Evolutionary conservation across 306 rosid species (phyloP).

Genomic region (Geum urbanum): DNA sequence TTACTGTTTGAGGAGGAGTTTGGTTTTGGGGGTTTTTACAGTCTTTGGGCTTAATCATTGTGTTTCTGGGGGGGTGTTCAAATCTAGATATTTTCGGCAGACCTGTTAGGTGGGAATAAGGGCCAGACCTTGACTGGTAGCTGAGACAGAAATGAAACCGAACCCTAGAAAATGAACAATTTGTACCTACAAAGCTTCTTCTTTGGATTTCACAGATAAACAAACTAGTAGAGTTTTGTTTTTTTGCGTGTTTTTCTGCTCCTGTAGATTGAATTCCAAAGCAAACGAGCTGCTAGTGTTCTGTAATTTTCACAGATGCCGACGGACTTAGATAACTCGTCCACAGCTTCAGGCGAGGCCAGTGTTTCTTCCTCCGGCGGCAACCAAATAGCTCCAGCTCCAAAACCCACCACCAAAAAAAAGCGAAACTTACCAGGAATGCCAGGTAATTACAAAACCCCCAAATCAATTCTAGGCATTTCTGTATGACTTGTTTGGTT

Average conservation of each 20-base stretch:
- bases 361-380: slow-evolving; percentile 79
- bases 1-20: slow-evolving; percentile 30
- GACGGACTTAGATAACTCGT: slow-evolving; percentile 64
- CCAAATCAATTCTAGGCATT: neutral
- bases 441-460: slow-evolving; percentile 55
- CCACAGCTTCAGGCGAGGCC: slow-evolving; percentile 80
- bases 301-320: slow-evolving; percentile 37
- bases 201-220: slow-evolving; percentile 38
- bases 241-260: slow-evolving; percentile 1
- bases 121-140: slow-evolving; percentile 58
- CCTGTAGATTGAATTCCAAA: slow-evolving; percentile 22
- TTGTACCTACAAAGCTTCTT: slow-evolving; percentile 31
- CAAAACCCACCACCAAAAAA: slow-evolving; percentile 56
- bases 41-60: slow-evolving; percentile 49
- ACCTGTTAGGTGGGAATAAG: slow-evolving; percentile 58
- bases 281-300: neutral
- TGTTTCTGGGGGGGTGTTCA: slow-evolving; percentile 32
- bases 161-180: slow-evolving; percentile 39
- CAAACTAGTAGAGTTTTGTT: slow-evolving; percentile 26
- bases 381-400: slow-evolving; percentile 44
- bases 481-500: neutral
- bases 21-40: slow-evolving; percentile 18
- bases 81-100: slow-evolving; percentile 51
- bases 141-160: slow-evolving; percentile 30
- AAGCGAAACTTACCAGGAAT: slow-evolving; percentile 88